phyloP scores from a whole-genome alignment of 352 stramenopile genomes.

The Pythium graminicola region DNA sequence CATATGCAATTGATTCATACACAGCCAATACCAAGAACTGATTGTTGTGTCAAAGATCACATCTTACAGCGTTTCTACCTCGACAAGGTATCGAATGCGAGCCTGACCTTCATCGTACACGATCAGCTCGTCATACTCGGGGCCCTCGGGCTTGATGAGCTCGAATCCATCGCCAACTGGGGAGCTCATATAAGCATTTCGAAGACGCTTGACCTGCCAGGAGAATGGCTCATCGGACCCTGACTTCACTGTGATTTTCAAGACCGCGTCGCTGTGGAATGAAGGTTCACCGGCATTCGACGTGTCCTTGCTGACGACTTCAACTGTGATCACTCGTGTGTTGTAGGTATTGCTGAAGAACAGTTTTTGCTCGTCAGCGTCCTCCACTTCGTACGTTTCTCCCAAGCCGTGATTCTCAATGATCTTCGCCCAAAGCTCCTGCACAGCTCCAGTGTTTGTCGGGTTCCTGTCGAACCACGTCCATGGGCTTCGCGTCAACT shows the following conservation, averaged over 20 bases:
- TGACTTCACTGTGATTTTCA: conserved; percentile 21
- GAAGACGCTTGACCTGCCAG: conserved; percentile 49
- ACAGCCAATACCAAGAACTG: not conserved
- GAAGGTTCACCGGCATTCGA: not conserved
- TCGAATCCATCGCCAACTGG: conserved; percentile 23
- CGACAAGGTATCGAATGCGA: conserved; percentile 69
- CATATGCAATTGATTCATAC: conserved; percentile 5
- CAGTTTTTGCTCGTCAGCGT: conserved; percentile 27
- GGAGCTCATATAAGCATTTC: conserved; percentile 29
- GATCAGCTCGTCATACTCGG: conserved; percentile 55
- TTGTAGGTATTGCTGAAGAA: conserved; percentile 25
- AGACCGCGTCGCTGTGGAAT: conserved; percentile 17
- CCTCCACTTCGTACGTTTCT: conserved; percentile 30
- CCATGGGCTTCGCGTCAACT: conserved; percentile 20
- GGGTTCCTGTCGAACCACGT: conserved; percentile 36
- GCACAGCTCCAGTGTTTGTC: conserved; percentile 28
- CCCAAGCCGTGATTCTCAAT: conserved; percentile 41
- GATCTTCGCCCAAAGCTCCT: conserved; percentile 35
- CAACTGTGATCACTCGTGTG: conserved; percentile 31
- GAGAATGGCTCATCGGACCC: conserved; percentile 14
- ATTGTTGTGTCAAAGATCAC: not conserved
- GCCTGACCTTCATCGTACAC: conserved; percentile 72
- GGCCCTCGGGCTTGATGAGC: conserved; percentile 6
- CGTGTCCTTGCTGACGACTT: conserved; percentile 35
- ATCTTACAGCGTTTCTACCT: conserved; percentile 37